Evolutionary conservation across 352 stramenopile species (phyloP).

Genomic region (Lagenidium sp.): DNA sequence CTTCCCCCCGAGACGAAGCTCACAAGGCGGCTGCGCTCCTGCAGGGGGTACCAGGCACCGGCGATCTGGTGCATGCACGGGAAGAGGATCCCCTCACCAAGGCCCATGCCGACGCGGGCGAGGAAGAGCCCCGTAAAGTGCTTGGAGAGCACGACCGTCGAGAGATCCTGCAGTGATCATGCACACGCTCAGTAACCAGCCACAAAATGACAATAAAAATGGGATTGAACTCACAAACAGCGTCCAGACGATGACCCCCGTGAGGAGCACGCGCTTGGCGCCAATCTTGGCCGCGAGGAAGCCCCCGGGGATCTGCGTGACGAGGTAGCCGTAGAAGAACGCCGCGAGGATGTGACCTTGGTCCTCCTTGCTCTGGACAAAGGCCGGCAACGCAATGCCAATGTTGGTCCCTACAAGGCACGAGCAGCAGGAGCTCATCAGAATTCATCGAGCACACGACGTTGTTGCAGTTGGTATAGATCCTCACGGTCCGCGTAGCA

Average conservation of each 20-base stretch:
- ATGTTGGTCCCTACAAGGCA: slow-evolving; percentile 85
- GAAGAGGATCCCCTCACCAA: slow-evolving; percentile 83
- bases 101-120: slow-evolving; percentile 68
- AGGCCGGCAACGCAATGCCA: slow-evolving; percentile 70
- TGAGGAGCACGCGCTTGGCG: slow-evolving; percentile 64
- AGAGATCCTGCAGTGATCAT: too few species aligned
- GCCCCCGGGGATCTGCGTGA: slow-evolving; percentile 77
- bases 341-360: slow-evolving; percentile 76
- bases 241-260: slow-evolving; percentile 75
- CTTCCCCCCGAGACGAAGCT: slow-evolving; percentile 67
- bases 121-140: slow-evolving; percentile 65
- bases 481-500: slow-evolving; percentile 76
- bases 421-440: too few species aligned
- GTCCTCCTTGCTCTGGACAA: slow-evolving; percentile 63
- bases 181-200: too few species aligned
- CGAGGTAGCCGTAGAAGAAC: slow-evolving; percentile 87
- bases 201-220: too few species aligned
- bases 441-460: too few species aligned
- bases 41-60: slow-evolving; percentile 74
- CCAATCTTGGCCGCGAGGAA: slow-evolving; percentile 61
- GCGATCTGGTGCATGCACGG: slow-evolving; percentile 85
- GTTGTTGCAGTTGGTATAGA: too few species aligned
- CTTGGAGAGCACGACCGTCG: slow-evolving; percentile 53
- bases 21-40: slow-evolving; percentile 75
- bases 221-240: too few species aligned